Evolutionary conservation across 2,329 filamentous ascomycete genomes (phyloP), one percentile per base, ranked within the genome.

Genomic region (Harringtonia aguacate): DNA sequence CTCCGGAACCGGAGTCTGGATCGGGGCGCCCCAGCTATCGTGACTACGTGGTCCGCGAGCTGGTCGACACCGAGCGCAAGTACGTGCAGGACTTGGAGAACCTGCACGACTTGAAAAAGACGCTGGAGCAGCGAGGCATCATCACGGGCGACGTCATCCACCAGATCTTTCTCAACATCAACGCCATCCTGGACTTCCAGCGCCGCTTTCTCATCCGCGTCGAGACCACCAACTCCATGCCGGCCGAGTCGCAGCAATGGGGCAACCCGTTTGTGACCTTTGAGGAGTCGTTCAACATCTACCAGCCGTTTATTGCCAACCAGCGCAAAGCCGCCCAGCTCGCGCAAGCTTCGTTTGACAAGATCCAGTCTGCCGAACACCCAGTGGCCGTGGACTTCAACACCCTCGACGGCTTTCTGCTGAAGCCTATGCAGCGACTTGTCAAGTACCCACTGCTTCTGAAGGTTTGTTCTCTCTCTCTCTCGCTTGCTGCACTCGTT

Each of bases 21-120:
- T n/a, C n/a, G n/a, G n/a, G n/a, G n/a, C n/a, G 86, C 59, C 82
- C 82, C 70, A 81, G 72, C 51, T 80, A 82, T 52, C 70, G 88
- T 52, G 86, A 95, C 56, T 85, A 95, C 61, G 87, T 97, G 48
- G 77, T 98, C 36, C 81, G 84, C 56, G 92, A 98, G 63, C 68
- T 98, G 38, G 84, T 98, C 45, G 86, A 90, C 55, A 97, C 90
- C 2, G 92, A 98, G 64, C 81, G 92, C 50, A 95, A 95, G 64
- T 98, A 98, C 55, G 92, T 97, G 4, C 89, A 97, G 61, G 92
- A 98, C 67, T 67, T 98, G 43, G 90, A 97, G 61, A 90, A 95
- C 53, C 64, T 98, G 30, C 88, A 97, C 60, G 83, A 89, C 40
- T 75, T 97, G 58, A 97, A 95, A 66, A 90, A 86, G 64, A 78